Evolutionary conservation across 805 yeast genomes (phyloP).

Genomic region (Candida maris): DNA sequence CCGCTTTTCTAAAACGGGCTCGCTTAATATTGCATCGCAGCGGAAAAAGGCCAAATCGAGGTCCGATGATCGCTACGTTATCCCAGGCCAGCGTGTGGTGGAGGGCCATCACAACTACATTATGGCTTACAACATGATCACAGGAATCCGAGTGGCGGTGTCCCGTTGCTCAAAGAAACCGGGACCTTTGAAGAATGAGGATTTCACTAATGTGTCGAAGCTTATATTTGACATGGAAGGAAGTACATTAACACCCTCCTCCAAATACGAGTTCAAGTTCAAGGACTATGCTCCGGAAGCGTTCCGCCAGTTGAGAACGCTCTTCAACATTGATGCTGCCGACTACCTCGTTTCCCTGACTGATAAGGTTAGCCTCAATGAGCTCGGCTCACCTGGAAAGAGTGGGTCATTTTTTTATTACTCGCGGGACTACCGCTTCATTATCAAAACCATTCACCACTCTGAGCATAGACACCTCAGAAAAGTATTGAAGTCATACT

Average conservation of each 20-base stretch:
- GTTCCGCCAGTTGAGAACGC: conserved; percentile 73
- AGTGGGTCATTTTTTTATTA: conserved; percentile 95
- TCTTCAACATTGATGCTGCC: conserved; percentile 90
- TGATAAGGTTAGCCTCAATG: conserved; percentile 87
- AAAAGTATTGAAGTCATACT: conserved; percentile 68
- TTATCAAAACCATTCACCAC: conserved; percentile 93
- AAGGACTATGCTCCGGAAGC: conserved; percentile 96
- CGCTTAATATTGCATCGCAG: conserved; percentile 20
- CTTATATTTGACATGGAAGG: conserved; percentile 85
- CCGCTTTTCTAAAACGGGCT: conserved; percentile 19
- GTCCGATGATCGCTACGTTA: conserved; percentile 28
- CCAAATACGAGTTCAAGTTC: conserved; percentile 92
- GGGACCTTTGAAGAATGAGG: conserved; percentile 64
- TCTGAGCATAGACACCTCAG: conserved; percentile 85
- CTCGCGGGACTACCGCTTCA: conserved; percentile 88
- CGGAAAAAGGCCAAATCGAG: conserved; percentile 22
- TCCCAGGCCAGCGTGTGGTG: conserved; percentile 29
- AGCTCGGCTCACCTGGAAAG: conserved; percentile 93
- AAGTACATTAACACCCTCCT: conserved; percentile 85
- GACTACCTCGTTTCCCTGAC: conserved; percentile 91
- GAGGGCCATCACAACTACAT: conserved; percentile 94
- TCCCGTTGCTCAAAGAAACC: conserved; percentile 86
- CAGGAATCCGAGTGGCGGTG: conserved; percentile 94
- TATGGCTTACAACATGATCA: conserved; percentile 94
- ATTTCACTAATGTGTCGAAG: conserved; percentile 71